These are phyloP conservation scores for Pleurotus cornucopiae DNA, from an alignment of 768 basidiomycete species.

Conservation along the genomic window DNA sequence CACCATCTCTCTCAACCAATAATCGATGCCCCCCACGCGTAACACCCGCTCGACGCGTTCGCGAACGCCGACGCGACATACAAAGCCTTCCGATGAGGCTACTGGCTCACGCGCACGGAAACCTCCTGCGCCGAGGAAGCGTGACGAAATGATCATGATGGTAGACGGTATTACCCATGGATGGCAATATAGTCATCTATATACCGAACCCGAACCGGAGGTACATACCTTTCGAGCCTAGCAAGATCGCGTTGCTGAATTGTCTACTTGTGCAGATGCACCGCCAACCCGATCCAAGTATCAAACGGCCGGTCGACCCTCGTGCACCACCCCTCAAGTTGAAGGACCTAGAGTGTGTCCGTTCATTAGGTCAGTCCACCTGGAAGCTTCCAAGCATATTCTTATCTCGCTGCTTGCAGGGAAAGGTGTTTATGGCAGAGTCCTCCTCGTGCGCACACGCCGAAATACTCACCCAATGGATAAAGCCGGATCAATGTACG, in stretches of 20 bases:
- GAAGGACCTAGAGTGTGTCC: slow-evolving; percentile 37
- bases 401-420: slow-evolving; percentile 23
- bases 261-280: slow-evolving; percentile 4
- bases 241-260: background rate
- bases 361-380: slow-evolving; percentile 30
- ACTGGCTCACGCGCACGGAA: no score
- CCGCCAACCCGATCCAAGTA: slow-evolving; percentile 3
- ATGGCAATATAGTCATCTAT: slow-evolving; percentile 6
- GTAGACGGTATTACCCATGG: slow-evolving; percentile 8
- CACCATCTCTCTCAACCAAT: background rate
- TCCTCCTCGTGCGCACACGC: slow-evolving; percentile 35
- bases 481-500: slow-evolving; percentile 33
- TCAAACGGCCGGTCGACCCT: slow-evolving; percentile 24
- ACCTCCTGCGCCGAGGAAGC: background rate
- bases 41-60: slow-evolving; percentile 3
- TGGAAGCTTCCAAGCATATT: background rate
- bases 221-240: background rate
- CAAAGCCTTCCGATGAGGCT: no score
- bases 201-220: background rate
- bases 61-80: background rate
- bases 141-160: background rate
- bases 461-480: slow-evolving; percentile 26
- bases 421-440: slow-evolving; percentile 34
- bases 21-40: slow-evolving; percentile 8
- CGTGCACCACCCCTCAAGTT: slow-evolving; percentile 33